Evolutionary conservation across 345 rosid species (phyloP), one percentile per base, ranked within the genome.

Genomic region (Eutrema yunnanense): DNA sequence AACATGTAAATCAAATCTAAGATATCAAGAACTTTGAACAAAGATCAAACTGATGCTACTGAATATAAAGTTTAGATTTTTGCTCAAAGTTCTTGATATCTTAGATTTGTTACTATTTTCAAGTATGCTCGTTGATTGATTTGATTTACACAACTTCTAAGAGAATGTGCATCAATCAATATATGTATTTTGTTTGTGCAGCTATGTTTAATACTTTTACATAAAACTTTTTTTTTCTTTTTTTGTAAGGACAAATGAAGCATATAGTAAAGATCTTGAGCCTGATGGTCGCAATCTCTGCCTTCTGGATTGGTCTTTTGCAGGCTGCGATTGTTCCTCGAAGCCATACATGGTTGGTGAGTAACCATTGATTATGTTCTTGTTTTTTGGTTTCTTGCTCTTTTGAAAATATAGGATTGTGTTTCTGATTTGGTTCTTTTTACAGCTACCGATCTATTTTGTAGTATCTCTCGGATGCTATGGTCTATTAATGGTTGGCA

Each of bases 401-500:
- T 65, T 38, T 73, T 52, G 34, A 53, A 43, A 53, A 29, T 22
- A 22, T 29, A 43, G 5, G 44, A 37, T 16, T 14, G 14, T 16
- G 6, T 5, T 63, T 47, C 44, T 44, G 33, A 14, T 49, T 41
- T 9, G 12, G 47, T 66, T 30, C 55, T 48, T 10, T 33, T 50
- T 63, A 6, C 79, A 86, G 89, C 79, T 90, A 55, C 92, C 88
- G 7, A 82, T 86, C 72, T 90, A 90, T 73, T 82, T 85, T 77
- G 49, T 90, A 41, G 80, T 90, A 55, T 83, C 92, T 2, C 80
- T 90, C 6, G 96, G 90, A 71, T 88, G 90, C 80, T 90, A 88
- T 70, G 96, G 95, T 73, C 74, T 90, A 38, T 78, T 90, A 34
- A 86, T 85, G 94, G 95, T 85, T 58, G 96, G 92, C 64, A 67